Base-by-base conservation (phyloP, 306 rosid genomes). In the Delonix regia region DNA sequence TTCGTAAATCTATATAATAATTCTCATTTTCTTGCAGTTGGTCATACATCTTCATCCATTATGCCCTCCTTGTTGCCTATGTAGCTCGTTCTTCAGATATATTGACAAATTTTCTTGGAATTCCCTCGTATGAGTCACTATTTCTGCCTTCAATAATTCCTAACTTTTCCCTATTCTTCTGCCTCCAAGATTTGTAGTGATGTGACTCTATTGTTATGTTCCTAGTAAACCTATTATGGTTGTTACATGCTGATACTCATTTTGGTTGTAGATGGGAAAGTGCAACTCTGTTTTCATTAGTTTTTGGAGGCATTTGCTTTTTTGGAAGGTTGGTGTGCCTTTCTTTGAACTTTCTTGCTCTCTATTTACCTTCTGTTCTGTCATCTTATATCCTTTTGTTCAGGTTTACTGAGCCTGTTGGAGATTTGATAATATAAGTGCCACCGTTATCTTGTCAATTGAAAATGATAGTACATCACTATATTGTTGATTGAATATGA, bases 21-120 rank as follows among this genome's bases (percentile, higher is more conserved):
- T 39, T 44, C 48, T 68, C 49, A 78, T 73, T 78, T 60, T 80
- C 78, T 83, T 90, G 97, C 94, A 93, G 96, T 82, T 93, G 96
- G 97, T 84, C 94, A 22, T 93, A 90, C 89, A 87, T 93, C 69
- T 87, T 90, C 75, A 90, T 93, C 78, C 97, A 93, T 81, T 93
- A 90, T 28, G 88, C 94, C 1, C 92, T 93, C 82, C 96, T 90
- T 70, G 83, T 93, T 78, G 96, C 96, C 69, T 93, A 90, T 53
- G 71, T 86, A 5, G 91, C 94, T 30, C 94, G 97, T 28, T 90
- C 94, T 75, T 90, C 94, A 3, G 91, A 93, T 78, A 93, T 90
- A 57, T 78, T 90, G 93, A 89, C 94, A 49, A 85, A 81, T 69
- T 85, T 81, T 87, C 88, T 89, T 21, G 86, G 90, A 83, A 87